Evolutionary conservation across 2,329 filamentous ascomycete species (phyloP).

Genomic region (Colletotrichum cuscutae): DNA sequence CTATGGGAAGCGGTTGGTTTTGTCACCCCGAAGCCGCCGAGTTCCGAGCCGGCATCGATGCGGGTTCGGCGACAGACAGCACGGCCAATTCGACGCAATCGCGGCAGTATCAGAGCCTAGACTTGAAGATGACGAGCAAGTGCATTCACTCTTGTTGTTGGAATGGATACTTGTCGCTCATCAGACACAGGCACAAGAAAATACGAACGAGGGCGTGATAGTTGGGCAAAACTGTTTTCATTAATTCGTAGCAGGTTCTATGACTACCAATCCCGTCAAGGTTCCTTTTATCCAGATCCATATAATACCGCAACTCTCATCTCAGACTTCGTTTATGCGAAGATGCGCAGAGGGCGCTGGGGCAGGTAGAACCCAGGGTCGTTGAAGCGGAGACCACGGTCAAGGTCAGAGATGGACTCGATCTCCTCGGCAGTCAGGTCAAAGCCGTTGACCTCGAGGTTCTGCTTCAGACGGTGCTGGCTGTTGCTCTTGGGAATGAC

Average conservation of each 20-base stretch:
- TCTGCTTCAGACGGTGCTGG: conserved; percentile 59
- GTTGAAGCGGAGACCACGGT: conserved; percentile 69
- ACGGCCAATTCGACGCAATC: too few species aligned
- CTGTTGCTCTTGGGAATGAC: conserved; percentile 74
- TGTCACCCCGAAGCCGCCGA: neutral
- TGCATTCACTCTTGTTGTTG: too few species aligned
- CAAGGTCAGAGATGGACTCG: conserved; percentile 63
- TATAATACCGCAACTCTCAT: neutral
- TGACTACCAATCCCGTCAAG: neutral
- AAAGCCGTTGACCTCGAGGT: conserved; percentile 67
- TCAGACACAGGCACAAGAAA: too few species aligned
- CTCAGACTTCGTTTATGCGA: conserved; percentile 49
- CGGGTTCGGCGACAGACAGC: neutral
- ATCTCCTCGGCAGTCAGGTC: conserved; percentile 65
- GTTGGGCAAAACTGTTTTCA: neutral
- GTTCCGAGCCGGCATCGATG: neutral
- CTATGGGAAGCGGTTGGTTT: neutral
- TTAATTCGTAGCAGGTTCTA: conserved; percentile 14
- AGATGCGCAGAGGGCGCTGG: conserved; percentile 62
- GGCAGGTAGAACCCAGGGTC: conserved; percentile 57
- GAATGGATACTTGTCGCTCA: too few species aligned
- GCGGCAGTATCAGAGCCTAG: neutral
- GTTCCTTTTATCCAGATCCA: neutral
- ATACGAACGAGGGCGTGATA: neutral
- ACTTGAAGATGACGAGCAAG: neutral